Conservation (phyloP, 768 basidiomycete genomes). For the Xerocomellus chrysenteron region DNA sequence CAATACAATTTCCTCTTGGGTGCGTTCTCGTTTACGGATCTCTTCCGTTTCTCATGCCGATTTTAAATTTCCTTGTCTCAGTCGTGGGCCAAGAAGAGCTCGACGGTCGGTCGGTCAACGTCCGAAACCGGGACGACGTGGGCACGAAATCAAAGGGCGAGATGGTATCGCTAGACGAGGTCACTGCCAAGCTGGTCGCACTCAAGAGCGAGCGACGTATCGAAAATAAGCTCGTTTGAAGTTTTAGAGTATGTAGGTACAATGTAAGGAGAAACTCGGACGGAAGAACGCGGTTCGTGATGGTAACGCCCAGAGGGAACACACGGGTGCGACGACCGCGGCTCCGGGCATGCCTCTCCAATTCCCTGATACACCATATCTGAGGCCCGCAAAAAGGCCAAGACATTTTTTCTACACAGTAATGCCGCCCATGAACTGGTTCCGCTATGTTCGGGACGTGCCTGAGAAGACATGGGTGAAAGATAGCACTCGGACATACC, state of each 20-base stretch:
- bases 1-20: slow-evolving; percentile 98
- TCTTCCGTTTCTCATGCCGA: not conserved
- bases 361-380: too few relatives aligned
- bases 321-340: too few relatives aligned
- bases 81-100: slow-evolving; percentile 96
- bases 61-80: slow-evolving; percentile 29
- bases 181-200: slow-evolving; percentile 64
- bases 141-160: slow-evolving; percentile 81
- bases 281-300: not conserved
- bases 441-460: slow-evolving; percentile 21
- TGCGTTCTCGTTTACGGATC: slow-evolving; percentile 36
- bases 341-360: not conserved
- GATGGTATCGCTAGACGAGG: slow-evolving; percentile 68
- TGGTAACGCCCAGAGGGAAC: not conserved
- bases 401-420: slow-evolving; percentile 15
- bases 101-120: slow-evolving; percentile 84
- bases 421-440: slow-evolving; percentile 36
- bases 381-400: not conserved
- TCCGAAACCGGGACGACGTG: slow-evolving; percentile 92
- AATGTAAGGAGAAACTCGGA: not conserved
- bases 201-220: slow-evolving; percentile 63
- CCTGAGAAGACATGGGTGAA: not conserved
- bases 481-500: slow-evolving; percentile 39
- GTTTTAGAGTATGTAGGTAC: slow-evolving; percentile 14
- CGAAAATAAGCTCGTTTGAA: slow-evolving; percentile 49